phyloP scores from a whole-genome alignment of 208 protist genomes.

The Trypanosoma scelopori region DNA sequence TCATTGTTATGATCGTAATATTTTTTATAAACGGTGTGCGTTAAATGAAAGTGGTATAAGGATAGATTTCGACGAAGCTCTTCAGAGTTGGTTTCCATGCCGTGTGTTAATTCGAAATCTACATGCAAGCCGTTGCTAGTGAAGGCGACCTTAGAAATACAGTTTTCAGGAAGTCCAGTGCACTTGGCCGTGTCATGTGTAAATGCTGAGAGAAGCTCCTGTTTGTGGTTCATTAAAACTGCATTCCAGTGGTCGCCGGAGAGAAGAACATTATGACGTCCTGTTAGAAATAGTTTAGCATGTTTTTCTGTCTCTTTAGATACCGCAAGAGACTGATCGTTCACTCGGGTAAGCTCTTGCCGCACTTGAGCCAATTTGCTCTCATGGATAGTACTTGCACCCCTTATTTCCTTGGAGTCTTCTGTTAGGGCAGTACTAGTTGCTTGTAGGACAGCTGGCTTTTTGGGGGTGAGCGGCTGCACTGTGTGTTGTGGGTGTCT shows the following conservation, averaged over 20 bases:
- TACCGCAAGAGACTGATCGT: neutral
- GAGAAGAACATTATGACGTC: slow-evolving; percentile 18
- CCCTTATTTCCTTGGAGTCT: no score
- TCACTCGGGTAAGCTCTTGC: neutral
- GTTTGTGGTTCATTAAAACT: slow-evolving; percentile 6
- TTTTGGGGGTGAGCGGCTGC: no score
- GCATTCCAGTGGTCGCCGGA: slow-evolving; percentile 20
- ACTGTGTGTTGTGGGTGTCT: no score
- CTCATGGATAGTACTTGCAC: no score
- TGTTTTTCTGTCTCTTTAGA: neutral
- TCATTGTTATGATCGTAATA: no score
- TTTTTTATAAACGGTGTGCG: no score
- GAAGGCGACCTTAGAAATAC: slow-evolving; percentile 14
- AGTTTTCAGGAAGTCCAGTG: slow-evolving; percentile 17
- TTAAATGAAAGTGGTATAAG: no score
- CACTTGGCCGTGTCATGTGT: slow-evolving; percentile 12
- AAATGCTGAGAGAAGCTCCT: slow-evolving; percentile 21
- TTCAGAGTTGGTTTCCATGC: neutral
- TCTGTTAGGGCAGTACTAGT: no score
- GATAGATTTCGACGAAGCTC: neutral
- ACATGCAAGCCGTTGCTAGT: slow-evolving; percentile 5
- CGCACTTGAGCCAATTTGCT: no score
- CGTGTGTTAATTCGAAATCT: neutral
- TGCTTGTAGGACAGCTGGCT: no score
- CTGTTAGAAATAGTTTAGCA: neutral